Percentiles rank a stretch among this genome's conserved stretches.
Evolutionary conservation across 768 basidiomycete genomes (phyloP).

Genomic region (Boletellus sp.): DNA sequence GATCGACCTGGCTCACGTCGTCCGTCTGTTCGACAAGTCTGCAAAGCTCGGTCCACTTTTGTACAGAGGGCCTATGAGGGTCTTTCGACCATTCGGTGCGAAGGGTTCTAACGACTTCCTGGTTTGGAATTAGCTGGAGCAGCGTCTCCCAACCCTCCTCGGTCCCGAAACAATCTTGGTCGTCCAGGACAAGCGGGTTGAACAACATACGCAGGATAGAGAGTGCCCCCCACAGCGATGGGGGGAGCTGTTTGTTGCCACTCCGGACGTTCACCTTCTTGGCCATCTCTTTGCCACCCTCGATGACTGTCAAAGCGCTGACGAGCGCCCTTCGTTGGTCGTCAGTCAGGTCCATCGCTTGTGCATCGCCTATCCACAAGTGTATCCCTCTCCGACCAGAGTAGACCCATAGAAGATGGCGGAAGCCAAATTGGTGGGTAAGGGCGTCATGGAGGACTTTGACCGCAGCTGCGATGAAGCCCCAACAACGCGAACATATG

Average conservation of each 20-base stretch:
- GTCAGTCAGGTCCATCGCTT: slow-evolving; percentile 87
- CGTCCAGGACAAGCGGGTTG: slow-evolving; percentile 60
- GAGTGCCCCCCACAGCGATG: slow-evolving; percentile 58
- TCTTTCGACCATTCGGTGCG: slow-evolving; percentile 56
- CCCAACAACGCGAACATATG: slow-evolving; percentile 94
- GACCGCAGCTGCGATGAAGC: slow-evolving; percentile 89
- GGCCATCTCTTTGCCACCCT: slow-evolving; percentile 72
- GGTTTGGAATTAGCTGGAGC: slow-evolving; percentile 70
- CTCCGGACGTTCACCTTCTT: slow-evolving; percentile 78
- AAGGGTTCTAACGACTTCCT: slow-evolving; percentile 44
- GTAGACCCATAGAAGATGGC: slow-evolving; percentile 94
- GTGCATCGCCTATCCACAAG: slow-evolving; percentile 90
- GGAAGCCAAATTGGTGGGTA: slow-evolving; percentile 87
- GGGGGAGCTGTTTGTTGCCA: slow-evolving; percentile 53
- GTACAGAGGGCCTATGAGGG: slow-evolving; percentile 51
- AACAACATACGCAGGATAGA: slow-evolving; percentile 57
- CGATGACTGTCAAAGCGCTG: slow-evolving; percentile 80
- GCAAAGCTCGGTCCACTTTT: slow-evolving; percentile 74
- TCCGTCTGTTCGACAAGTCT: slow-evolving; percentile 30
- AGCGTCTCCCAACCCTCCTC: slow-evolving; percentile 73
- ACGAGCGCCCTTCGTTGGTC: slow-evolving; percentile 86
- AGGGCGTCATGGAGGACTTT: slow-evolving; percentile 77
- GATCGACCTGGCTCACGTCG: slow-evolving; percentile 29
- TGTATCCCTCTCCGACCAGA: slow-evolving; percentile 98
- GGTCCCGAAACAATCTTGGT: slow-evolving; percentile 80